phyloP scores from a whole-genome alignment of 371 early-diverging fungal species.

The Mortierella sp. region DNA sequence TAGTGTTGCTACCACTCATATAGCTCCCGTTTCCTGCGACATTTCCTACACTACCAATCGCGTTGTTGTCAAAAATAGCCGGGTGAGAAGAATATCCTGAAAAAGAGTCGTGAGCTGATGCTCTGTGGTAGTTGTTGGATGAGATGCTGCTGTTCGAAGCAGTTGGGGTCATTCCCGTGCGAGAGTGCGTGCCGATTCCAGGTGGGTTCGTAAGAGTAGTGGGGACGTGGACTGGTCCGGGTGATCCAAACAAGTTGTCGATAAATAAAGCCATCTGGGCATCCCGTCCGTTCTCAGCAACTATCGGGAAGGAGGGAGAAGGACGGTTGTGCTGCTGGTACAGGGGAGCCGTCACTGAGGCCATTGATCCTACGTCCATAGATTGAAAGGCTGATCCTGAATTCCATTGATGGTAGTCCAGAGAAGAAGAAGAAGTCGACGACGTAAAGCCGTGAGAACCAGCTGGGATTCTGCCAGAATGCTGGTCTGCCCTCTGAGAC shows the following conservation, averaged over 20 bases:
- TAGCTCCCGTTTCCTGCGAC: not conserved
- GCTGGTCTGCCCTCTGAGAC: slow-evolving; percentile 8
- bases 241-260: slow-evolving; percentile 18
- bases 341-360: not conserved
- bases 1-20: not conserved
- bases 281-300: not conserved
- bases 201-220: not conserved
- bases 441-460: not conserved
- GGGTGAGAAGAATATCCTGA: not conserved
- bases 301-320: not conserved
- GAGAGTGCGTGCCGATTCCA: not conserved
- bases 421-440: not conserved
- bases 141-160: not conserved
- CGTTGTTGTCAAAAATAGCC: not conserved
- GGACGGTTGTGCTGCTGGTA: not conserved
- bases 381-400: not conserved
- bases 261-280: not conserved
- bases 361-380: not conserved
- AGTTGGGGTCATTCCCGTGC: not conserved
- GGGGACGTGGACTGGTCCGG: not conserved
- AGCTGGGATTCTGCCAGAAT: not conserved
- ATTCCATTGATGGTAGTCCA: slow-evolving; percentile 8
- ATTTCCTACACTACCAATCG: not conserved
- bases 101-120: not conserved
- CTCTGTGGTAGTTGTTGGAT: slow-evolving; percentile 7